Evolutionary conservation across 495 filamentous ascomycete genomes (phyloP), one percentile per base, ranked within the genome.

Genomic region (Aspergillus egyptiacus): DNA sequence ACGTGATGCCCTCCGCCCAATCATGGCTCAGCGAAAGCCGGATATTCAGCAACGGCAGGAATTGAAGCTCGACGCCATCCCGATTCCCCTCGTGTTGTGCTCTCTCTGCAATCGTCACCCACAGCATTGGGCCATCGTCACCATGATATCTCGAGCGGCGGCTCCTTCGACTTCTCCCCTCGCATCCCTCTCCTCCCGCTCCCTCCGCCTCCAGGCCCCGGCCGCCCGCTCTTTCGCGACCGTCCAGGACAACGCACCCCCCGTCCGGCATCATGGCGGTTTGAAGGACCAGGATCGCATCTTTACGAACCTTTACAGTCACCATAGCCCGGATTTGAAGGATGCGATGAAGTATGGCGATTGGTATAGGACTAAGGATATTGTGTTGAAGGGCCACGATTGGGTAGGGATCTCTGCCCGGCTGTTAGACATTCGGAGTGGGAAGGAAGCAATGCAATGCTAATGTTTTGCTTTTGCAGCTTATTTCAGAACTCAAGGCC

Each of bases 321-420:
- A 93, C 59, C 90, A 86, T 77, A 87, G 87, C 23, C 75, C 86
- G 35, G 91, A 96, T 73, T 70, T 98, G 47, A 89, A 91, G 76
- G 84, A 78, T 52, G 89, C 93, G n/a, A 89, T 85, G 87, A 95
- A 95, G 73, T 95, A 91, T 77, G 93, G 93, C 58, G 94, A 98
- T 68, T 98, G 93, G 93, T 79, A 98, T 73, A 95, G 91, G 77
- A 98, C 93, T 40, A 98, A 98, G 78, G 93, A 98, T 69, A 98
- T 98, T 37, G 66, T 98, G 43, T 67, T 87, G 54, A 97, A 98
- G 76, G 93, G 93, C 43, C 84, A 98, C 70, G 93, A 98, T 61
- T 98, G 93, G 93, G 84, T 86, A 70, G 56, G 77, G 61, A 19
- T 54, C 25, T 13, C 33, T 35, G 28, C 18, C 34, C 43, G 43